Evolutionary conservation across 345 rosid species (phyloP), one percentile per base, ranked within the genome.

Genomic region (Eucalyptus grandis): DNA sequence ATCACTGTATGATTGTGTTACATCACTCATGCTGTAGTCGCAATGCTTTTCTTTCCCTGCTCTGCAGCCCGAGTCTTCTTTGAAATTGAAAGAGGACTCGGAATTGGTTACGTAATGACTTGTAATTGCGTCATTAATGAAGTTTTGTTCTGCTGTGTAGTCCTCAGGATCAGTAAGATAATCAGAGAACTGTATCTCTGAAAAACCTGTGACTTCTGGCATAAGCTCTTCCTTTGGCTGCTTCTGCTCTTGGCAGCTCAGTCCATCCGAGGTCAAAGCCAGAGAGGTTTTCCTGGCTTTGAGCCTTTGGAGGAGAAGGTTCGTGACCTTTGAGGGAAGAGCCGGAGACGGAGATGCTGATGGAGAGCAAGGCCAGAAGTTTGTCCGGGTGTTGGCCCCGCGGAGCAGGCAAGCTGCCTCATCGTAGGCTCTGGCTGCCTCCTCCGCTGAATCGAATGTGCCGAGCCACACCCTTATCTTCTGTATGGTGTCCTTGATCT

Each of bases 391-490:
- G 44, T 93, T 95, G 89, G 93, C 93, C 1, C 95, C 95, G 0
- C 94, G 91, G 60, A 93, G 94, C 90, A 94, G 90, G 90, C 95
- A 94, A 65, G 94, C 95, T 77, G 96, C 96, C 82, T 95, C 96
- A 82, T 94, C 96, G 24, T 94, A 95, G 13, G 97, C 97, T 21
- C 94, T 93, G 89, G 92, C 94, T 16, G 94, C 95, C 14, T 93
- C 95, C 16, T 94, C 95, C 86, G 92, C 94, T 58, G 94, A 94
- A 11, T 94, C 95, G 43, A 92, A 94, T 37, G 95, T 94, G 40
- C 95, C 94, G 24, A 94, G 72, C 95, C 94, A 93, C 49, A 93
- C 95, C 88, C 95, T 94, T 62, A 94, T 92, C 91, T 94, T 95
- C 86, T 93, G 95, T 69, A 94, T 94, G 11, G 94, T 93, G 87